Percentiles rank a stretch among this genome's conserved stretches.
Conservation (phyloP, 768 basidiomycete species). For the Mrakia gelida region DNA sequence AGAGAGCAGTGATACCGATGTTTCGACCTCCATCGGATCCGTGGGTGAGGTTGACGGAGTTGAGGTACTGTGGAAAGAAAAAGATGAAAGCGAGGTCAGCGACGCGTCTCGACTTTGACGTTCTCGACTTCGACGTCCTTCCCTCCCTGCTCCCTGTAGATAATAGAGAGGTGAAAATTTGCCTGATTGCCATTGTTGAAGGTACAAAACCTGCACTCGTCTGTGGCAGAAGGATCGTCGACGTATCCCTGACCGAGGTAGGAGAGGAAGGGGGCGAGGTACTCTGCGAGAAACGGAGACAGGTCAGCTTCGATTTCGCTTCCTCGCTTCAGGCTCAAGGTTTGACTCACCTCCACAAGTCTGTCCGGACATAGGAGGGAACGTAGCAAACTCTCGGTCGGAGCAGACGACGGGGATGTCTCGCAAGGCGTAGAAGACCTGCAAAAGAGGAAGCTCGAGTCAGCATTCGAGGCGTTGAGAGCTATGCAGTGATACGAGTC, state of each 20-base stretch:
- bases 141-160: too few species aligned
- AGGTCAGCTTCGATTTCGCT: too few species aligned
- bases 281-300: conserved; percentile 42
- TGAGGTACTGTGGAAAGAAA: too few species aligned
- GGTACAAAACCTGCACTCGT: conserved; percentile 63
- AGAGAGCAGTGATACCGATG: conserved; percentile 22
- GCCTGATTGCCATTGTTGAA: conserved; percentile 27
- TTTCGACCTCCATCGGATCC: conserved; percentile 18
- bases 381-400: conserved; percentile 44
- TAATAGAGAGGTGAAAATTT: too few species aligned
- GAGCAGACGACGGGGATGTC: conserved; percentile 41
- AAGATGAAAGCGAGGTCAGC: too few species aligned
- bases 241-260: conserved; percentile 65
- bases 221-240: conserved; percentile 59
- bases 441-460: too few species aligned
- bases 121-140: too few species aligned
- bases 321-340: too few species aligned
- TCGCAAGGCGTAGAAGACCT: conserved; percentile 38
- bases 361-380: conserved; percentile 68
- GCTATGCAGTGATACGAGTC: too few species aligned
- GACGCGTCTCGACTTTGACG: background rate
- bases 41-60: conserved; percentile 14
- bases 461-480: too few species aligned
- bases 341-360: conserved; percentile 51
- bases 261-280: conserved; percentile 62